These are phyloP conservation scores for Sphagnum magellanicum DNA, from an alignment of 228 moss, liverwort and hornwort genomes.

Conservation along the genomic window DNA sequence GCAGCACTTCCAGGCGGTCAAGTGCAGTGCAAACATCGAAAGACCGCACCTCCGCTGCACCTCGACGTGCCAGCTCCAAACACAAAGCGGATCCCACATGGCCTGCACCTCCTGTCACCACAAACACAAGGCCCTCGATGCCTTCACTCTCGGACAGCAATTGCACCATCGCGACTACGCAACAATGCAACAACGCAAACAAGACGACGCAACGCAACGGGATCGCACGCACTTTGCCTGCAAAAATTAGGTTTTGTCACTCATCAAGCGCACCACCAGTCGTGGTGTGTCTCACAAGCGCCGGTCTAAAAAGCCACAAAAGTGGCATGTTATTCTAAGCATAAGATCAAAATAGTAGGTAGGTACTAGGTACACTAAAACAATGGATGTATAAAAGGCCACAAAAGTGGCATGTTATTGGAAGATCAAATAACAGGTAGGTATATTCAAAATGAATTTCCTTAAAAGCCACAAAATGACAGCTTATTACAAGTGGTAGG, in stretches of 20 bases:
- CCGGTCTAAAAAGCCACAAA: too few species aligned
- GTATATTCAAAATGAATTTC: too few species aligned
- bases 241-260: background rate
- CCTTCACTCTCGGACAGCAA: slow-evolving; percentile 74
- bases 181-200: background rate
- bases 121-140: slow-evolving; percentile 61
- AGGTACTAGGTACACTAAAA: too few species aligned
- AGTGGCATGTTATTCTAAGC: too few species aligned
- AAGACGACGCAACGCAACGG: background rate
- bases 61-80: slow-evolving; percentile 71
- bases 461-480: too few species aligned
- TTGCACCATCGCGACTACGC: slow-evolving; percentile 33
- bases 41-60: slow-evolving; percentile 70
- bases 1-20: slow-evolving; percentile 34
- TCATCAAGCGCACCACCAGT: background rate
- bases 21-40: slow-evolving; percentile 38
- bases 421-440: too few species aligned
- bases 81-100: slow-evolving; percentile 68
- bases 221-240: background rate
- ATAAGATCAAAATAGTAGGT: too few species aligned
- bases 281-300: too few species aligned
- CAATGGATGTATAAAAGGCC: too few species aligned
- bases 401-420: too few species aligned
- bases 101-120: slow-evolving; percentile 77
- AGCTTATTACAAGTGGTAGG: too few species aligned